Evolutionary conservation across 495 filamentous ascomycete genomes (phyloP), one percentile per base, ranked within the genome.

Genomic region (Neurospora discreta): DNA sequence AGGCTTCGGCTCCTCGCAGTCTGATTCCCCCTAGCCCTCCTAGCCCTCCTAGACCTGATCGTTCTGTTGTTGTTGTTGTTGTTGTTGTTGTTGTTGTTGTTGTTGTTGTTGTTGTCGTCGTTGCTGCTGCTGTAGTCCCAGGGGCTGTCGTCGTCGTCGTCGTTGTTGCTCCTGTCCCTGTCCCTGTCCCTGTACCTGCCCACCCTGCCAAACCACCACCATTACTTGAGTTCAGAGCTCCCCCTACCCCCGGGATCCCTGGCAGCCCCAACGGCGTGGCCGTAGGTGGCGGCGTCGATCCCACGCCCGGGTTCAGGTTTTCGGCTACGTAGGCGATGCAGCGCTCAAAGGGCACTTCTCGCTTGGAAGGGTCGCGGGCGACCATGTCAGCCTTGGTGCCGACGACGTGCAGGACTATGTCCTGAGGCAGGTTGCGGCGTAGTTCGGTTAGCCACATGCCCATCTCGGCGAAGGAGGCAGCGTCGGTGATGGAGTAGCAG

Each of bases 261-360:
- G 77, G 73, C 7, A 80, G 65, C 0, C 77, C 79, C 10, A 71
- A 71, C 15, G 77, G 82, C 0, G 71, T 60, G 75, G 82, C 79
- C 0, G 90, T 89, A 0, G 90, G 86, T 0, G 90, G 89, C 39
- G 91, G 90, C 1, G 91, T 92, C 4, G 83, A 85, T 52, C 85
- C 84, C 58, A 86, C 83, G 8, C 86, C 85, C 0, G 92, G 91
- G 73, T 89, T 90, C 0, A 97, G 86, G 74, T 97, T 90, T 76
- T 98, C 95, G 1, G 93, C 93, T 23, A 97, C 93, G 79, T 97
- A 99, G 11, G 91, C 92, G 76, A 98, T 96, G 75, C 94, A 97
- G 43, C 91, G 85, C 80, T 99, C 95, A 78, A 98, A 99, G 16
- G 94, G 92, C 1, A 99, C 92, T 75, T 92, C 87, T 44, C 95